Evolutionary conservation across 331 rosid species (phyloP).

Genomic region (Erythrophleum ivorense): DNA sequence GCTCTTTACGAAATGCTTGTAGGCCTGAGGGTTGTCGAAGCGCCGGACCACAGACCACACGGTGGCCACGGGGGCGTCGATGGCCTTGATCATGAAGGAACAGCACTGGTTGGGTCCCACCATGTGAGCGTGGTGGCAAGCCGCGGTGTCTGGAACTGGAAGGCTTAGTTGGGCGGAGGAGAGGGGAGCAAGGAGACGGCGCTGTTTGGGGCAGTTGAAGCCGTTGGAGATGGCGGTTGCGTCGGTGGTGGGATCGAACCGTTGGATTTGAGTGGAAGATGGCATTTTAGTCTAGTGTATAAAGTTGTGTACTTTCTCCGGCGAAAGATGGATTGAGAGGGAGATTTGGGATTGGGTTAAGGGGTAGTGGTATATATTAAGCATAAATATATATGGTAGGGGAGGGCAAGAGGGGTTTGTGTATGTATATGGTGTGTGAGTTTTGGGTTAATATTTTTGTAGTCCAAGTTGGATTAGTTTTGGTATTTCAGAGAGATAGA

Average conservation of each 20-base stretch:
- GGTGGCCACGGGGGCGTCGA: slow-evolving; percentile 63
- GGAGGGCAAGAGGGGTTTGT: not conserved
- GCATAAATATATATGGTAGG: slow-evolving; percentile 14
- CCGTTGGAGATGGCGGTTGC: slow-evolving; percentile 48
- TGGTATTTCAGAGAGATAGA: slow-evolving; percentile 18
- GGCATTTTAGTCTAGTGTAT: slow-evolving; percentile 47
- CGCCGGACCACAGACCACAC: slow-evolving; percentile 91
- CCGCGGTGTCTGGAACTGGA: slow-evolving; percentile 38
- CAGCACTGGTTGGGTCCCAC: slow-evolving; percentile 73
- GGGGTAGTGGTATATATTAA: not conserved
- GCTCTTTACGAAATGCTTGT: slow-evolving; percentile 91
- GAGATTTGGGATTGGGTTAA: not conserved
- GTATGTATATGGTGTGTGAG: not conserved
- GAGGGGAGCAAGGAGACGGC: slow-evolving; percentile 31
- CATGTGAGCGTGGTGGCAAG: slow-evolving; percentile 56
- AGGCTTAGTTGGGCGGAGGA: slow-evolving; percentile 3
- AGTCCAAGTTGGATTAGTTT: slow-evolving; percentile 60
- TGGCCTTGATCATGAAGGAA: slow-evolving; percentile 66
- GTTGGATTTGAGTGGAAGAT: slow-evolving; percentile 66
- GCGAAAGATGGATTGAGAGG: not conserved
- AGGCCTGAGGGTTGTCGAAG: slow-evolving; percentile 88
- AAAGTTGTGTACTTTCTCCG: too few species aligned
- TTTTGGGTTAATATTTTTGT: slow-evolving; percentile 38
- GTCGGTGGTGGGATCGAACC: slow-evolving; percentile 57
- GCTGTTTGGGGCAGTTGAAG: slow-evolving; percentile 52